A percentile compares a stretch with the other conserved stretches of the same genome.
These are phyloP conservation scores for Vaccinium corymbosum DNA, from an alignment of 148 eudicot species.

Conservation along the genomic window DNA sequence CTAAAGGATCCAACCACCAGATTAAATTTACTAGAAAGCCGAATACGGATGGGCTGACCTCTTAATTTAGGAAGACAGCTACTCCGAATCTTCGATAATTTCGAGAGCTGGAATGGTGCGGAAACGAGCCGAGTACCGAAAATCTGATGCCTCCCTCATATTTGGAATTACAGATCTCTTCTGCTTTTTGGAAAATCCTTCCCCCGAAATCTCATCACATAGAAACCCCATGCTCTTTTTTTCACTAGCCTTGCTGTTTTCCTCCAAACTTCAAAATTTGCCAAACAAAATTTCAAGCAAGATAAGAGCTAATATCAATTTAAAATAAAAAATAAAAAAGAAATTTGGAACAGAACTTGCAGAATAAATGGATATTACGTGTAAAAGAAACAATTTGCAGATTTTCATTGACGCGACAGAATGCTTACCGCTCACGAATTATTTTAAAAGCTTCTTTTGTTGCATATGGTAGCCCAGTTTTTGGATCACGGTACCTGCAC, in stretches of 20 bases:
- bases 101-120: conserved; percentile 49
- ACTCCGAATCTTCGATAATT: conserved; percentile 49
- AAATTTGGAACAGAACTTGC: background rate
- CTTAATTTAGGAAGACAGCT: conserved; percentile 19
- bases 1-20: background rate
- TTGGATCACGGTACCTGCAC: conserved; percentile 86
- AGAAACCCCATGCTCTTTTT: conserved; percentile 43
- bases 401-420: background rate
- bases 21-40: background rate
- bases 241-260: conserved; percentile 31
- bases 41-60: background rate
- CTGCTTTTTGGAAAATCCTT: conserved; percentile 60
- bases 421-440: conserved; percentile 66
- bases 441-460: conserved; percentile 85
- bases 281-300: background rate
- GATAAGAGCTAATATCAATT: background rate
- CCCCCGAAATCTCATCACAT: conserved; percentile 42
- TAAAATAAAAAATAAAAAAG: background rate
- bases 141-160: conserved; percentile 34
- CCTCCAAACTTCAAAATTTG: conserved; percentile 45
- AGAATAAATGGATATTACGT: background rate
- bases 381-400: background rate
- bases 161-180: conserved; percentile 50
- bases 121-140: conserved; percentile 47
- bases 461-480: conserved; percentile 89